Evolutionary conservation across 441 rosid genomes (phyloP).

Genomic region (Euphorbia schlechtendalii): DNA sequence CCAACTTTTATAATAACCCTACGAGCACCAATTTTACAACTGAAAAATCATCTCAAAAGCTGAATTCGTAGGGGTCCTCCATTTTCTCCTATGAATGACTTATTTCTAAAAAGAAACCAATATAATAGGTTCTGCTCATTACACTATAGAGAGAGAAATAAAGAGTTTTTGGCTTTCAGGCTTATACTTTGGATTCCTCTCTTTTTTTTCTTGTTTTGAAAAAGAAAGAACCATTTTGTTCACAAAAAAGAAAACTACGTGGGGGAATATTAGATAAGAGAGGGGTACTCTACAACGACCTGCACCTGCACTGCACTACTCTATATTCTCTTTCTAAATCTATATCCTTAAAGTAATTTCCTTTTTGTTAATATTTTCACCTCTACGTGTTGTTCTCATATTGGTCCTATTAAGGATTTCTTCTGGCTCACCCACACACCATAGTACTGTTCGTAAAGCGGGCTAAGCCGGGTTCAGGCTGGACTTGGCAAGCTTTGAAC

Average conservation of each 20-base stretch:
- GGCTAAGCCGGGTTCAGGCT: too few relatives aligned
- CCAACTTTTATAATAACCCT: conserved; percentile 35
- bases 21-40: conserved; percentile 29
- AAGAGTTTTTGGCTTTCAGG: conserved; percentile 40
- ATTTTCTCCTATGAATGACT: conserved; percentile 10
- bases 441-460: too few relatives aligned
- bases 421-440: too few relatives aligned
- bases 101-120: too few relatives aligned
- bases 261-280: conserved; percentile 18
- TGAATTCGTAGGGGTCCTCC: conserved; percentile 38
- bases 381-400: neutral
- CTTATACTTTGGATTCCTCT: conserved; percentile 50
- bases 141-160: conserved; percentile 15
- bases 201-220: conserved; percentile 19
- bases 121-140: too few relatives aligned
- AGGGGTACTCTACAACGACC: neutral
- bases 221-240: conserved; percentile 17
- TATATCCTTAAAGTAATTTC: conserved; percentile 12
- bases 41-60: conserved; percentile 31
- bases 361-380: neutral
- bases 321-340: conserved; percentile 1
- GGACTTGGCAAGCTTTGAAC: too few relatives aligned
- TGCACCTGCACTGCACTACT: neutral
- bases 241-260: conserved; percentile 8
- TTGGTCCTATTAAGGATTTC: neutral